A percentile compares a stretch with the other conserved stretches of the same genome.
Conservation (phyloP, 2,329 filamentous ascomycete genomes). For the Cercospora sp. region DNA sequence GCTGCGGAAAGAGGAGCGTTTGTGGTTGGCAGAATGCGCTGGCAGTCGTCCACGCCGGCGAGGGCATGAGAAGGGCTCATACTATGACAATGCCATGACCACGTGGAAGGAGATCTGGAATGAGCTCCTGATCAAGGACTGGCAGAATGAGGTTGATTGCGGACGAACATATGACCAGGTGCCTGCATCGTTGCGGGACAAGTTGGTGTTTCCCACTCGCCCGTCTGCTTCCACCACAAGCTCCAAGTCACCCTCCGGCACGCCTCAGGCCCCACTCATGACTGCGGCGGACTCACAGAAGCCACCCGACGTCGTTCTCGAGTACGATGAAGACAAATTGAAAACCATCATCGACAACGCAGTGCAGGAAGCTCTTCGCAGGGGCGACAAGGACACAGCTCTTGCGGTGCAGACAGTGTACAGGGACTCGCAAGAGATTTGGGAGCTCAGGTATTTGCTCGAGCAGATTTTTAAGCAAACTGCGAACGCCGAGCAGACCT, state of each 20-base stretch:
- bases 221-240: not conserved
- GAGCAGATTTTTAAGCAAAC: constrained; percentile 45
- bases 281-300: not conserved
- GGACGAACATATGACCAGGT: constrained; percentile 16
- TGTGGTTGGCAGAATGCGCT: constrained; percentile 23
- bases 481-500: constrained; percentile 42
- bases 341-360: constrained; percentile 43
- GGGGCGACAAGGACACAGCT: constrained; percentile 38
- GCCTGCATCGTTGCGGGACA: constrained; percentile 10
- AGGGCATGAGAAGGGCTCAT: constrained; percentile 24
- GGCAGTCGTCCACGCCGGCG: constrained; percentile 17
- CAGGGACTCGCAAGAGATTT: constrained; percentile 41
- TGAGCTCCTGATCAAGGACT: constrained; percentile 23
- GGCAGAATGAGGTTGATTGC: constrained; percentile 24
- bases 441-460: constrained; percentile 42
- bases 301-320: not conserved
- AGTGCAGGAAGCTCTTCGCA: constrained; percentile 40
- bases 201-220: not conserved
- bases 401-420: constrained; percentile 45
- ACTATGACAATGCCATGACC: constrained; percentile 27
- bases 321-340: constrained; percentile 25
- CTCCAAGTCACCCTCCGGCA: not conserved
- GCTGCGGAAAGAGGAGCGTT: constrained; percentile 21
- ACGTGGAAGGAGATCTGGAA: constrained; percentile 24
- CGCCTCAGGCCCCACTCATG: not conserved